phyloP scores from a whole-genome alignment of 345 rosid species.

The Populus tremula region DNA sequence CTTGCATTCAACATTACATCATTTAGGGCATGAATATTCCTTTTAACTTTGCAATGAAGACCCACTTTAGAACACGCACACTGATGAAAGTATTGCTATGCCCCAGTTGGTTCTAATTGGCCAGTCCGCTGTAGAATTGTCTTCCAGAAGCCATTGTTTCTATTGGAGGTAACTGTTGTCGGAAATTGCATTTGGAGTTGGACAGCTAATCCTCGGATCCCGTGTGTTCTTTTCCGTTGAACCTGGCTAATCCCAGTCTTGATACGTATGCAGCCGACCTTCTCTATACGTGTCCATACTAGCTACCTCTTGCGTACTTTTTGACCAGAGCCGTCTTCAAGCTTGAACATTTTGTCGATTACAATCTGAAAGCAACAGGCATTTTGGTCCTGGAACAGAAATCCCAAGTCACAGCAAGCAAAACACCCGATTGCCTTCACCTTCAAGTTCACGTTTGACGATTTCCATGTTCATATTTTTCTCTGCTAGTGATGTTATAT shows the following conservation, averaged over 20 bases:
- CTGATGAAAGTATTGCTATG: not conserved
- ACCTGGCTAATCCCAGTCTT: not conserved
- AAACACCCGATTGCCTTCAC: not conserved
- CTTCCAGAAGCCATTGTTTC: not conserved
- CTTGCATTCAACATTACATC: conserved; percentile 14
- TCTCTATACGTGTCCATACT: not conserved
- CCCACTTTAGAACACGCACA: not conserved
- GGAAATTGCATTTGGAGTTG: not conserved
- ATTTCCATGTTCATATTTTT: not conserved
- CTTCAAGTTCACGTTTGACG: not conserved
- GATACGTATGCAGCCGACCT: not conserved
- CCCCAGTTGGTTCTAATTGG: not conserved
- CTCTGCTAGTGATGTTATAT: not conserved
- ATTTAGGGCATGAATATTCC: conserved; percentile 2
- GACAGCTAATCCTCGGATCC: not conserved
- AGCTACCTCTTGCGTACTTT: no score
- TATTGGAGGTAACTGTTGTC: not conserved
- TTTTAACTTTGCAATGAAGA: not conserved
- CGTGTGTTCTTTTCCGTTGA: not conserved
- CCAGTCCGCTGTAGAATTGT: not conserved
- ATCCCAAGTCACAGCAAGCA: not conserved
- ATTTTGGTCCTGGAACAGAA: not conserved
- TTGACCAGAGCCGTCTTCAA: not conserved
- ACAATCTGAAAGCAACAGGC: not conserved
- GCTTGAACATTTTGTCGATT: not conserved